Evolutionary conservation across 192 early-diverging fungal genomes (phyloP).

Genomic region (Pilaira anomala): DNA sequence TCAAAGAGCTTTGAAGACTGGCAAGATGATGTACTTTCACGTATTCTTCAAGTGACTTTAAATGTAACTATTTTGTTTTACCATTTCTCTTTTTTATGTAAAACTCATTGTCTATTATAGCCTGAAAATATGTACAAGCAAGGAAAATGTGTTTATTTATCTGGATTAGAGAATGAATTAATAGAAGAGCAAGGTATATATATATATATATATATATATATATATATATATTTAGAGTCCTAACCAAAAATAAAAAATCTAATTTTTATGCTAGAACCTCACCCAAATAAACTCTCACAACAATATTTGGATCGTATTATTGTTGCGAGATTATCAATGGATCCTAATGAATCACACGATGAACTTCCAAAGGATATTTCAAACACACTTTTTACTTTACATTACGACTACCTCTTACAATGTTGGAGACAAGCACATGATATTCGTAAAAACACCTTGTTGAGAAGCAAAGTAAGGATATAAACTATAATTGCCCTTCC

Average conservation of each 20-base stretch:
- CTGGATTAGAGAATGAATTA: constrained; percentile 31
- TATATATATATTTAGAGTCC: neutral
- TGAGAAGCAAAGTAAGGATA: constrained; percentile 44
- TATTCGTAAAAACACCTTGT: constrained; percentile 50
- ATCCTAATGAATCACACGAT: constrained; percentile 38
- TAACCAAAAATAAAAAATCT: neutral
- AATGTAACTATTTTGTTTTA: constrained; percentile 54
- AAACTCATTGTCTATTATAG: neutral
- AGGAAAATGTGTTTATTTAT: constrained; percentile 33
- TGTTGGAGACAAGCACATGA: constrained; percentile 58
- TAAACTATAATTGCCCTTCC: neutral
- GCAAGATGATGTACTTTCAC: constrained; percentile 80
- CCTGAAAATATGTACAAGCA: constrained; percentile 26
- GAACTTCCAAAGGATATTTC: constrained; percentile 33
- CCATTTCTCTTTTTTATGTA: neutral
- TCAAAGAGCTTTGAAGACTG: constrained; percentile 63
- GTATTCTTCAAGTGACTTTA: constrained; percentile 75
- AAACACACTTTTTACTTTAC: constrained; percentile 28
- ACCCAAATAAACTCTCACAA: constrained; percentile 48
- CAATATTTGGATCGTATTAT: constrained; percentile 63
- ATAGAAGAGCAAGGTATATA: constrained; percentile 34
- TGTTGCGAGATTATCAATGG: constrained; percentile 65
- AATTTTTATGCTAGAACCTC: constrained; percentile 22
- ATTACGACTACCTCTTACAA: constrained; percentile 64
- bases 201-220: constrained; percentile 14